These are phyloP conservation scores for Handroanthus guayacan DNA, from an alignment of 257 asterid species.

Conservation along the genomic window DNA sequence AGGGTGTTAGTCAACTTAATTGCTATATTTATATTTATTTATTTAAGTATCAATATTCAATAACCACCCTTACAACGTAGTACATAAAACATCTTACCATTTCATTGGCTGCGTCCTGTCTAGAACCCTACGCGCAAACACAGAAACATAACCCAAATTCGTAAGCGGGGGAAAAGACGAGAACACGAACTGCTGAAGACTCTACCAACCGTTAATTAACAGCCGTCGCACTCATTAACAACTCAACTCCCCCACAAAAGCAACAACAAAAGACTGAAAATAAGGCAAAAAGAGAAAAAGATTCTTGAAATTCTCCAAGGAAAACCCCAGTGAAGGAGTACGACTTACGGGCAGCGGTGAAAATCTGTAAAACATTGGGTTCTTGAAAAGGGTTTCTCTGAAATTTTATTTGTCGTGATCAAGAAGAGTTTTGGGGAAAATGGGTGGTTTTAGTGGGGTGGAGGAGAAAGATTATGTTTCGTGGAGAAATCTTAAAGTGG, in stretches of 20 bases:
- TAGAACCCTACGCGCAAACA: constrained; percentile 40
- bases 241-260: constrained; percentile 36
- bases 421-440: constrained; percentile 32
- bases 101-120: background rate
- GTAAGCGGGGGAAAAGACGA: constrained; percentile 63
- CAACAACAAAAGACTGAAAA: too few species aligned
- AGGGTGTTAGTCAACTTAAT: background rate
- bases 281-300: background rate
- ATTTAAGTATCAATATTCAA: background rate
- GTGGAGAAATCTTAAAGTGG: constrained; percentile 69
- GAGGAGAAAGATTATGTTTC: constrained; percentile 53
- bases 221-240: constrained; percentile 65
- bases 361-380: constrained; percentile 26
- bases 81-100: background rate
- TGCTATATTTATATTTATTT: background rate
- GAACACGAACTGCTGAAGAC: constrained; percentile 80
- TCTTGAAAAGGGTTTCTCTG: constrained; percentile 37
- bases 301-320: constrained; percentile 23
- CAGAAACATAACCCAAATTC: constrained; percentile 45
- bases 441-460: constrained; percentile 42
- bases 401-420: constrained; percentile 37
- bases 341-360: constrained; percentile 23
- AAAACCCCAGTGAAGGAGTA: background rate
- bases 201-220: constrained; percentile 83
- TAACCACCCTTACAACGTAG: background rate